Conservation (phyloP, 1,139 yeast genomes). For the Protomyces inouyei region DNA sequence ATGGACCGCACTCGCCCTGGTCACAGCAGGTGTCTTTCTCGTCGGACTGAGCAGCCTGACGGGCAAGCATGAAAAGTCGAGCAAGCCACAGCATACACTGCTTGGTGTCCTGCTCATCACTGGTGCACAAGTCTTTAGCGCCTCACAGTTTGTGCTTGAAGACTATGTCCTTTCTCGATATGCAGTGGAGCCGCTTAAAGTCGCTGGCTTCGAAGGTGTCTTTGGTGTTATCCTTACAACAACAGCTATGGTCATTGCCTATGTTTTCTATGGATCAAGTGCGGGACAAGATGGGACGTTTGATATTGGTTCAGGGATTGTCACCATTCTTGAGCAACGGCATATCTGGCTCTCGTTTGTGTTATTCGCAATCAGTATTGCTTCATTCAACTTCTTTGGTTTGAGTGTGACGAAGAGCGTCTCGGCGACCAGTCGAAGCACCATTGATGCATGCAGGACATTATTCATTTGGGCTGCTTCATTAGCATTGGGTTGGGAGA, state of each 20-base stretch:
- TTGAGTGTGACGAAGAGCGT: conserved; percentile 60
- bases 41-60: conserved; percentile 65
- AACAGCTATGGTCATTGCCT: conserved; percentile 46
- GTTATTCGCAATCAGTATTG: conserved; percentile 66
- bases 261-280: conserved; percentile 45
- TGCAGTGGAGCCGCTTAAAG: conserved; percentile 56
- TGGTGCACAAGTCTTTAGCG: conserved; percentile 61
- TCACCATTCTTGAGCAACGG: conserved; percentile 47
- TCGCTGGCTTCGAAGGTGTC: conserved; percentile 72
- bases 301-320: conserved; percentile 52
- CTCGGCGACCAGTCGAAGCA: conserved; percentile 74
- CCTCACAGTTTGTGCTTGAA: conserved; percentile 72
- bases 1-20: conserved; percentile 61
- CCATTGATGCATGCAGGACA: conserved; percentile 75
- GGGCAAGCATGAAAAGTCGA: conserved; percentile 30
- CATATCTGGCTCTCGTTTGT: conserved; percentile 51
- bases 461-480: conserved; percentile 74
- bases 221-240: conserved; percentile 55
- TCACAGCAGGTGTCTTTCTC: conserved; percentile 61
- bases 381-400: conserved; percentile 66
- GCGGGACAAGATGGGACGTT: conserved; percentile 48
- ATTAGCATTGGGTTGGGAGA: conserved; percentile 71
- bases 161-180: conserved; percentile 58
- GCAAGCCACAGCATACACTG: conserved; percentile 31
- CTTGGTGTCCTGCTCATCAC: conserved; percentile 59